A percentile compares a stretch with the other conserved stretches of the same genome.
Evolutionary conservation across 1,284 basidiomycete species (phyloP).

Genomic region (Trametes sp.): DNA sequence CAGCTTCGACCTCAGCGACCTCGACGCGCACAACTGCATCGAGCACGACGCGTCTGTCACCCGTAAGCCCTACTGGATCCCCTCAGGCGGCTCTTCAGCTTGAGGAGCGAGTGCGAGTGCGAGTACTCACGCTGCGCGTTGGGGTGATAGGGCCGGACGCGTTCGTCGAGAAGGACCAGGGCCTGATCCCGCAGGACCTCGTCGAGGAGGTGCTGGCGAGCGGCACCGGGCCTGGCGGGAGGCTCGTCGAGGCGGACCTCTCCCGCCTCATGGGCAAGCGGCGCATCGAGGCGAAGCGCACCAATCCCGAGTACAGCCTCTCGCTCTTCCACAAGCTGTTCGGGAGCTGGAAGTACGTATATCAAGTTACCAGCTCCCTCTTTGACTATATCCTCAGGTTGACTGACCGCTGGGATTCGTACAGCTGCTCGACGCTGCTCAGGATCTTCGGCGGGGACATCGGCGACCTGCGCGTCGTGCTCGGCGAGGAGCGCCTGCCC

Average conservation of each 20-base stretch:
- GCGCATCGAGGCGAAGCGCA: slow-evolving; percentile 57
- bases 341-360: slow-evolving; percentile 68
- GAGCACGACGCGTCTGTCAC: slow-evolving; percentile 80
- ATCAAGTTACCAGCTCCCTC: no score
- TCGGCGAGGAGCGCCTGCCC: slow-evolving; percentile 70
- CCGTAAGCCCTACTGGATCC: slow-evolving; percentile 51
- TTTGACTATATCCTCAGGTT: no score
- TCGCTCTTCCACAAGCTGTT: slow-evolving; percentile 62
- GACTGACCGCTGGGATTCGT: neutral
- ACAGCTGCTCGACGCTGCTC: slow-evolving; percentile 61
- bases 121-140: no score
- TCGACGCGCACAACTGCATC: slow-evolving; percentile 77
- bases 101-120: no score
- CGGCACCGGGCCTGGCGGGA: slow-evolving; percentile 59
- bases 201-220: slow-evolving; percentile 64
- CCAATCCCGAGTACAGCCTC: slow-evolving; percentile 63
- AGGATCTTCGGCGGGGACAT: slow-evolving; percentile 70
- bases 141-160: slow-evolving; percentile 62
- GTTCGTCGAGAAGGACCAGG: slow-evolving; percentile 58
- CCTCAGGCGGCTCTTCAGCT: no score
- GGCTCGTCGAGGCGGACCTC: slow-evolving; percentile 61
- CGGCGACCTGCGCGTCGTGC: slow-evolving; percentile 58
- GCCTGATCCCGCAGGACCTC: slow-evolving; percentile 52
- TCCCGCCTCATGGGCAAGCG: slow-evolving; percentile 62
- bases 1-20: slow-evolving; percentile 67